phyloP scores from a whole-genome alignment of 2,329 filamentous ascomycete genomes.

The Aspergillus bombycis region DNA sequence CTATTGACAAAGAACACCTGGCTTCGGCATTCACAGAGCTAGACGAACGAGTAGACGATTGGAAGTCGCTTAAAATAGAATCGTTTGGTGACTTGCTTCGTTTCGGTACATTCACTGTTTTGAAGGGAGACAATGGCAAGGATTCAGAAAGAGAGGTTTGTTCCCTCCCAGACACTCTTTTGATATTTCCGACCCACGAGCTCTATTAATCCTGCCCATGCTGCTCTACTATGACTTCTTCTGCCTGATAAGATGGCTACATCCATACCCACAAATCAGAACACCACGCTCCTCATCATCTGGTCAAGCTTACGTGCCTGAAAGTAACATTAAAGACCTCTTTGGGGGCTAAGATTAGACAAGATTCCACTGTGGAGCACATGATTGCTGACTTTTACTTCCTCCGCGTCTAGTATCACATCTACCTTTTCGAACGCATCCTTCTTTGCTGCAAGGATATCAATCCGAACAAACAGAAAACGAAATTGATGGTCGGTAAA shows the following conservation, averaged over 20 bases:
- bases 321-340: too few species aligned
- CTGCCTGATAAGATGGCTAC: neutral
- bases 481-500: conserved; percentile 63
- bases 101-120: conserved; percentile 86
- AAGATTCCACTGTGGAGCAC: neutral
- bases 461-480: conserved; percentile 77
- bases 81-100: conserved; percentile 88
- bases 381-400: conserved; percentile 21
- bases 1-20: conserved; percentile 84
- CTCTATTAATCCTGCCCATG: conserved; percentile 7
- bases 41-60: conserved; percentile 84
- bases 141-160: conserved; percentile 88
- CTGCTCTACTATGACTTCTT: too few species aligned
- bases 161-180: conserved; percentile 23
- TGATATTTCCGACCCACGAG: conserved; percentile 9
- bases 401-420: conserved; percentile 73
- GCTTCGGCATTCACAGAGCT: conserved; percentile 83
- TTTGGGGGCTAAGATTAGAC: too few species aligned
- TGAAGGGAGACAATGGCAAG: conserved; percentile 75
- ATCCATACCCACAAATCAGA: neutral
- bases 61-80: conserved; percentile 90
- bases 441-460: conserved; percentile 96
- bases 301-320: too few species aligned
- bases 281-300: neutral
- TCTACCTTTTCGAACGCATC: conserved; percentile 95